Evolutionary conservation across 2,329 filamentous ascomycete genomes (phyloP).

Genomic region (Colletotrichum limetticola): DNA sequence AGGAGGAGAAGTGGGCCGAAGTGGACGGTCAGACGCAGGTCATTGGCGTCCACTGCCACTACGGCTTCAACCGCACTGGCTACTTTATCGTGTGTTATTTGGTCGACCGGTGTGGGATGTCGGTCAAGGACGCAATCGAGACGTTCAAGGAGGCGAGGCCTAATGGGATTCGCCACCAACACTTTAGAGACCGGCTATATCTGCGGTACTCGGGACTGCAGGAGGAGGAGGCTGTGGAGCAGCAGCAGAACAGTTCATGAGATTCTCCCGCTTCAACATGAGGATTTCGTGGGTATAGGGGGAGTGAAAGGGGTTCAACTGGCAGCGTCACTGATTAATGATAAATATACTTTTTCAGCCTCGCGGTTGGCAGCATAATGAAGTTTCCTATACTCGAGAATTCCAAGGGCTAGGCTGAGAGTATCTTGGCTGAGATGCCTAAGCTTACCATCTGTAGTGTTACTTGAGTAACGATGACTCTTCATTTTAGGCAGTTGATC

Average conservation of each 20-base stretch:
- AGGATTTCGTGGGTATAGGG: background rate
- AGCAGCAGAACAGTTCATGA: background rate
- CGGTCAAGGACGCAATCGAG: conserved; percentile 80
- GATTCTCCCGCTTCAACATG: background rate
- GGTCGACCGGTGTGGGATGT: conserved; percentile 80
- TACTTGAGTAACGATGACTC: no score
- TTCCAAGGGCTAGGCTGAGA: no score
- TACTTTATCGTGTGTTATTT: conserved; percentile 92
- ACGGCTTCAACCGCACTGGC: conserved; percentile 94
- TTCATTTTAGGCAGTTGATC: no score
- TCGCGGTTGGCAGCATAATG: background rate
- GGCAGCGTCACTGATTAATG: conserved; percentile 12
- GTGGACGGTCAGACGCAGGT: conserved; percentile 54
- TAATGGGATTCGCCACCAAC: conserved; percentile 87
- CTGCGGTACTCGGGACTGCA: conserved; percentile 73
- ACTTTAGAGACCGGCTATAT: conserved; percentile 87
- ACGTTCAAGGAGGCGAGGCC: conserved; percentile 78
- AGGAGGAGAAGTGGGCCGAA: conserved; percentile 53
- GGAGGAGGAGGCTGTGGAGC: background rate
- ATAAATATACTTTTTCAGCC: background rate
- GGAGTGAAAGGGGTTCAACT: background rate
- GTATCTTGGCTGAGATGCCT: no score
- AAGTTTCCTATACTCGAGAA: background rate
- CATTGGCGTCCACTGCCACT: conserved; percentile 93
- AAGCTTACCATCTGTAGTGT: no score